A percentile compares a stretch with the other conserved stretches of the same genome.
Conservation (phyloP, 768 basidiomycete species). For the Suillus subluteus region DNA sequence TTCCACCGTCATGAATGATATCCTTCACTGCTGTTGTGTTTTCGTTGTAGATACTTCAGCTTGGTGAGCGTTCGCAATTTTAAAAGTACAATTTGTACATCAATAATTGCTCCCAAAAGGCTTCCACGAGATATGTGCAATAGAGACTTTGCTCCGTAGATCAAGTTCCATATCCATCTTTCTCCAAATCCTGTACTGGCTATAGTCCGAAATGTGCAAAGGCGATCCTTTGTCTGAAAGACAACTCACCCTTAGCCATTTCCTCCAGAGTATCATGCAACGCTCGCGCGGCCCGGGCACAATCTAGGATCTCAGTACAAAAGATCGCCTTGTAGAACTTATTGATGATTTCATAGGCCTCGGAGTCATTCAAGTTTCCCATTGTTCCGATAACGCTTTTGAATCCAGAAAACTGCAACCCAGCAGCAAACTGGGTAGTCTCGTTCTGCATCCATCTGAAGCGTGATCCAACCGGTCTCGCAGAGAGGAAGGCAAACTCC, state of each 20-base stretch:
- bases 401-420: conserved; percentile 26
- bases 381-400: conserved; percentile 28
- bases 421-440: conserved; percentile 27
- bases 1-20: not conserved
- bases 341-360: not conserved
- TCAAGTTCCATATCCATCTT: not conserved
- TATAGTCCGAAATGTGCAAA: conserved; percentile 15
- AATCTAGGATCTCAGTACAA: conserved; percentile 2
- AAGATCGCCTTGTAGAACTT: conserved; percentile 13
- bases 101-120: not conserved
- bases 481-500: conserved; percentile 23
- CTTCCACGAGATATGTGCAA: not conserved
- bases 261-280: not conserved
- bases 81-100: not conserved
- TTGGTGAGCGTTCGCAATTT: not conserved
- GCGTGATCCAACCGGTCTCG: conserved; percentile 11
- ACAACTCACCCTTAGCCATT: not conserved
- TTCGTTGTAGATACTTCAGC: not conserved
- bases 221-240: conserved; percentile 4
- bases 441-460: conserved; percentile 20
- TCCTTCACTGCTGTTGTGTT: not conserved
- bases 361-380: conserved; percentile 18
- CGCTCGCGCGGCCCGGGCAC: conserved; percentile 12
- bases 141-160: not conserved
- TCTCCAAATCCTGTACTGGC: not conserved